Percentiles rank a stretch among this genome's conserved stretches.
These are phyloP conservation scores for Coprinopsis marcescibilis DNA, from an alignment of 768 basidiomycete genomes.

Conservation along the genomic window DNA sequence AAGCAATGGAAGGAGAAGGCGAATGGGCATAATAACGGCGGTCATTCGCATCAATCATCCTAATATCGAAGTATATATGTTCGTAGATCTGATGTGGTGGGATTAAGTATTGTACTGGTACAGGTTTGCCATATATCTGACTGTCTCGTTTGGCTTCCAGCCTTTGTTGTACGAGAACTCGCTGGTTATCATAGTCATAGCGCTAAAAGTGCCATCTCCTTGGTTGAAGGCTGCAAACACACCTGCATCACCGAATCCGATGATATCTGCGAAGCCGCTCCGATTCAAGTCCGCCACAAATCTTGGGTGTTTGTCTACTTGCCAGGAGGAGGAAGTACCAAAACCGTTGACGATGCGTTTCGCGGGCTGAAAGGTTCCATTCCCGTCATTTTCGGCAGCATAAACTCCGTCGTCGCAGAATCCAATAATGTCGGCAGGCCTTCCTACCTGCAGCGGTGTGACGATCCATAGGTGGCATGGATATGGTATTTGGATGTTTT, in stretches of 20 bases:
- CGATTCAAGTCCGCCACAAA: not conserved
- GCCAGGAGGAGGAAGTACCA: not conserved
- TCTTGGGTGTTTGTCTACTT: no score
- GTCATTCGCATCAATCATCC: not conserved
- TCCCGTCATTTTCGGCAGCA: not conserved
- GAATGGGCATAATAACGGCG: no score
- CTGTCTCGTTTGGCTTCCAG: no score
- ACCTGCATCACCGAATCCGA: conserved; percentile 1
- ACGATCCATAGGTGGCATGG: not conserved
- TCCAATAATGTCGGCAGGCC: not conserved
- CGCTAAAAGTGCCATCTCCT: conserved; percentile 4
- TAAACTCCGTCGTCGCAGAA: not conserved
- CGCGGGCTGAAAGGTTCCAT: not conserved
- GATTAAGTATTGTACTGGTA: no score
- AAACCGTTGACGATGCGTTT: not conserved
- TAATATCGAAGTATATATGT: not conserved
- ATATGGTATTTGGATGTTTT: not conserved
- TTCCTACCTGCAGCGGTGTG: not conserved
- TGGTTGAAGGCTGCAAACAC: conserved; percentile 1
- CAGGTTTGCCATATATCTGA: no score
- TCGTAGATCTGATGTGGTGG: not conserved
- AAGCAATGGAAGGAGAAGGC: conserved; percentile 32
- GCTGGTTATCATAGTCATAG: no score
- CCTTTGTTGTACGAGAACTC: no score
- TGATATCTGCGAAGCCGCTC: conserved; percentile 2